Conservation (phyloP, 352 stramenopile species). For the Phytophthora pini region DNA sequence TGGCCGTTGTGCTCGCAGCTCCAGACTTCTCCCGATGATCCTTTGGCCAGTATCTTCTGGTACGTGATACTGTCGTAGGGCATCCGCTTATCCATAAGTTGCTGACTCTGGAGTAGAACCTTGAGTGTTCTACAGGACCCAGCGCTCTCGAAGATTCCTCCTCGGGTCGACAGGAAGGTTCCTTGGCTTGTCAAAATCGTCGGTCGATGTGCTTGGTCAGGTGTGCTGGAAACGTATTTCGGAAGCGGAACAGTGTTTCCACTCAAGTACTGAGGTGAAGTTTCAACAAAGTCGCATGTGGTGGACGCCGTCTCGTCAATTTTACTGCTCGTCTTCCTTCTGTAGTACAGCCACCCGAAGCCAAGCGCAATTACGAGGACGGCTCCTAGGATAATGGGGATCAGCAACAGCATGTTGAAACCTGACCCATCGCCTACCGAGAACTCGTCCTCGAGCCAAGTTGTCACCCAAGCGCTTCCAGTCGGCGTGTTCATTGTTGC, state of each 20-base stretch:
- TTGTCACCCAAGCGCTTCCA: conserved; percentile 28
- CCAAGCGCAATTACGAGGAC: neutral
- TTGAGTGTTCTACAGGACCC: conserved; percentile 34
- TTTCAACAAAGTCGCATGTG: conserved; percentile 10
- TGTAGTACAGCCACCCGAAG: conserved; percentile 22
- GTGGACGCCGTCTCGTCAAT: conserved; percentile 7
- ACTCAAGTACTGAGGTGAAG: conserved; percentile 22
- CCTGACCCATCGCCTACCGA: conserved; percentile 1
- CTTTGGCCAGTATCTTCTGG: conserved; percentile 29
- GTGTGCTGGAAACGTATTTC: conserved; percentile 4
- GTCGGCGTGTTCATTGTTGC: conserved; percentile 22
- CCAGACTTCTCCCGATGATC: conserved; percentile 53
- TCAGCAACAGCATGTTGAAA: conserved; percentile 21
- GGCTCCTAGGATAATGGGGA: conserved; percentile 24
- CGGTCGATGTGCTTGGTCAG: conserved; percentile 8
- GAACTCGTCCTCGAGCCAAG: conserved; percentile 29
- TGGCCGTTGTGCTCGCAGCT: conserved; percentile 28
- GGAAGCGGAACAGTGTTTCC: conserved; percentile 42
- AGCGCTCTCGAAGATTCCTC: conserved; percentile 25
- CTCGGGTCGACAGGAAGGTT: conserved; percentile 12
- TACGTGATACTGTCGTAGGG: conserved; percentile 34
- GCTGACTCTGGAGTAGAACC: conserved; percentile 21
- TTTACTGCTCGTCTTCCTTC: conserved; percentile 4
- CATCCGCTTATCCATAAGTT: conserved; percentile 27
- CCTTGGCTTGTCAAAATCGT: conserved; percentile 21